phyloP scores from a whole-genome alignment of 1,284 basidiomycete species.

The Tranzscheliella williamsii region DNA sequence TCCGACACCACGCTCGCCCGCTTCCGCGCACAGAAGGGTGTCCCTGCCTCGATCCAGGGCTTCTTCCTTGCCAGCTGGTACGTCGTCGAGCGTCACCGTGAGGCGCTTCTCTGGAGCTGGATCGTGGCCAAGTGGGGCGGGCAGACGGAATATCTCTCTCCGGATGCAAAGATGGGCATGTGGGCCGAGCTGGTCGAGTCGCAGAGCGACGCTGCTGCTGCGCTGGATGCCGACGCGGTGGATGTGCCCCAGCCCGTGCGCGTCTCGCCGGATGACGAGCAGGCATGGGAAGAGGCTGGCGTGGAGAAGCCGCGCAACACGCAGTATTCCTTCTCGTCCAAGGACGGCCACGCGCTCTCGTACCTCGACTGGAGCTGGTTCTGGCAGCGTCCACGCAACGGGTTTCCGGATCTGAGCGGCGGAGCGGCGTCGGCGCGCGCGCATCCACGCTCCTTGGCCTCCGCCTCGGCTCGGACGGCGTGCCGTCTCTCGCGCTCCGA shows the following conservation, averaged over 20 bases:
- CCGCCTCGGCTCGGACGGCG: conserved; percentile 1
- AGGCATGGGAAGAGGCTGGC: conserved; percentile 10
- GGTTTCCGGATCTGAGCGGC: conserved; percentile 33
- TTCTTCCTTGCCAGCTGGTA: conserved; percentile 41
- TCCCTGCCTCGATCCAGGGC: conserved; percentile 61
- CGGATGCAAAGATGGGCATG: conserved; percentile 48
- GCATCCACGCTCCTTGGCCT: conserved; percentile 1
- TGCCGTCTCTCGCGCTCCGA: conserved; percentile 6
- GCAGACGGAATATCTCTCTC: conserved; percentile 56
- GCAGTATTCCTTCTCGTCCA: conserved; percentile 34
- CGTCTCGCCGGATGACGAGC: conserved; percentile 7
- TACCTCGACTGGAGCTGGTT: conserved; percentile 41
- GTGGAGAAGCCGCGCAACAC: conserved; percentile 30
- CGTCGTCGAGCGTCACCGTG: conserved; percentile 46
- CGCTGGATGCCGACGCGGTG: not conserved
- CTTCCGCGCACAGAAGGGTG: conserved; percentile 52
- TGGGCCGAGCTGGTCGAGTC: conserved; percentile 62
- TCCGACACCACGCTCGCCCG: conserved; percentile 22
- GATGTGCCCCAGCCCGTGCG: conserved; percentile 11
- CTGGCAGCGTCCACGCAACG: conserved; percentile 25
- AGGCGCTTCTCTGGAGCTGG: conserved; percentile 48
- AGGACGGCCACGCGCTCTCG: conserved; percentile 34
- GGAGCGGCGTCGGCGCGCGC: not conserved
- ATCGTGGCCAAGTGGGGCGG: conserved; percentile 49
- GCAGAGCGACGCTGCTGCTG: not conserved